Percentiles rank a stretch among this genome's conserved stretches.
These are phyloP conservation scores for Heterobasidion parviporum DNA, from an alignment of 1,284 basidiomycete genomes.

Conservation along the genomic window DNA sequence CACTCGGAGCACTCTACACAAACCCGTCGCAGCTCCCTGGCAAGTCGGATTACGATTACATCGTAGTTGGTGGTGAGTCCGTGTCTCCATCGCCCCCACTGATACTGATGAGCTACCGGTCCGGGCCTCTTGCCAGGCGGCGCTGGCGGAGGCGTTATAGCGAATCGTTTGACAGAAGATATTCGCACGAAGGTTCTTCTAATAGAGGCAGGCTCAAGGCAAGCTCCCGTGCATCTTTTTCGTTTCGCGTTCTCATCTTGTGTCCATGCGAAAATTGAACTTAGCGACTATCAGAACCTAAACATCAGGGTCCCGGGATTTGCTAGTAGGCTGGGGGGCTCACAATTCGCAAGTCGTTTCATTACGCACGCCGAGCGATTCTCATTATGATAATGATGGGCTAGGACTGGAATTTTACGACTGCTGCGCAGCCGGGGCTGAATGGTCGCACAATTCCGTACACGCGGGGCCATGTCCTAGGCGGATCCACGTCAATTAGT, in stretches of 20 bases:
- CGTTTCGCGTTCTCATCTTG: neutral
- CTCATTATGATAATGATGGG: neutral
- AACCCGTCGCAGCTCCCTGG: neutral
- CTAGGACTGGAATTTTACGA: conserved; percentile 28
- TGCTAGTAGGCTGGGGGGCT: conserved; percentile 10
- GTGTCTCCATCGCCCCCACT: neutral
- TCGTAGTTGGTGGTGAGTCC: conserved; percentile 12
- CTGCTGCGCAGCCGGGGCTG: conserved; percentile 23
- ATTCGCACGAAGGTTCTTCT: neutral
- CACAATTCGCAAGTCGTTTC: conserved; percentile 10
- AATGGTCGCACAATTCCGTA: conserved; percentile 20
- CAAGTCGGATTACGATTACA: conserved; percentile 9
- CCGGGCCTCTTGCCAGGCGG: neutral
- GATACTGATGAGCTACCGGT: neutral
- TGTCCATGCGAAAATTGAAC: neutral
- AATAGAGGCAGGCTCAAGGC: conserved; percentile 2
- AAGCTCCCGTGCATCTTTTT: neutral
- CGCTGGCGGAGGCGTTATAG: conserved; percentile 1
- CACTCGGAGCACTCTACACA: neutral
- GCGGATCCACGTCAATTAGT: conserved; percentile 31
- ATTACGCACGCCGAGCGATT: conserved; percentile 1
- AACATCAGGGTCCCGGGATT: conserved; percentile 14
- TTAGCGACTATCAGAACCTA: conserved; percentile 16
- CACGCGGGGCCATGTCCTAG: conserved; percentile 27
- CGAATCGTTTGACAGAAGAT: conserved; percentile 1